Base-by-base conservation (phyloP, 2,329 filamentous ascomycete genomes). In the Blastomyces parvus region DNA sequence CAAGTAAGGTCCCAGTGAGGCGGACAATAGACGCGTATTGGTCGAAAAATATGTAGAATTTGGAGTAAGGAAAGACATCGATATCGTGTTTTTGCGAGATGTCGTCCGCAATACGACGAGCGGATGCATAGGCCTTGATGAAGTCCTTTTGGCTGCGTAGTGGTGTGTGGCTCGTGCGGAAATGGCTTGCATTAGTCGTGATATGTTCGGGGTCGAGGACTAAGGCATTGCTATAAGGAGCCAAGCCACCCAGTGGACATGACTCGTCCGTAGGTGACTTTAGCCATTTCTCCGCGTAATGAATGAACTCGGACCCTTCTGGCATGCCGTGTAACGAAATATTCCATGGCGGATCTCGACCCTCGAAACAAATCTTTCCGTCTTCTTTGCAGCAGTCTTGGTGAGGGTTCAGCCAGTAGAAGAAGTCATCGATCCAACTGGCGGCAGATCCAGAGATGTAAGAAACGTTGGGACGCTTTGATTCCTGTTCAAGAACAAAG, bases 41-140 rank as follows among this genome's bases (percentile, higher is more conserved):
- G 73, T 99, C 94, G 74, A 99, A 99, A 83, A 97, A 99, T 74
- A 99, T 92, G 79, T 99, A 99, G 75, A 96, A 96, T 65, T 97
- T 88, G 69, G 90, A 95, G 79, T 99, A 99, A 0, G 94, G 91
- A 82, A 99, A 99, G 2, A 99, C 87, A 30, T 94, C 87, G 27
- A 90, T 85, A 5, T 86, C 84, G 4, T 91, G 92, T 60, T 83
- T 81, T 61, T 83, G 77, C 17, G 83, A 87, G 60, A 99, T 87
- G 36, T 89, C 88, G 14, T 86, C 79, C 0, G 93, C 87, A 66
- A 99, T 96, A 65, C 94, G 89, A 22, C 93, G 89, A 2, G 94
- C 94, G 0, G 93, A 86, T 5, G 88, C 86, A 74, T 97, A 97
- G 0, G 94, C 91, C 36, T 86, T 83, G 76, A 99, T 99, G 69